Evolutionary conservation across 257 asterid species (phyloP), one percentile per base, ranked within the genome.

Genomic region (Misopates orontium): DNA sequence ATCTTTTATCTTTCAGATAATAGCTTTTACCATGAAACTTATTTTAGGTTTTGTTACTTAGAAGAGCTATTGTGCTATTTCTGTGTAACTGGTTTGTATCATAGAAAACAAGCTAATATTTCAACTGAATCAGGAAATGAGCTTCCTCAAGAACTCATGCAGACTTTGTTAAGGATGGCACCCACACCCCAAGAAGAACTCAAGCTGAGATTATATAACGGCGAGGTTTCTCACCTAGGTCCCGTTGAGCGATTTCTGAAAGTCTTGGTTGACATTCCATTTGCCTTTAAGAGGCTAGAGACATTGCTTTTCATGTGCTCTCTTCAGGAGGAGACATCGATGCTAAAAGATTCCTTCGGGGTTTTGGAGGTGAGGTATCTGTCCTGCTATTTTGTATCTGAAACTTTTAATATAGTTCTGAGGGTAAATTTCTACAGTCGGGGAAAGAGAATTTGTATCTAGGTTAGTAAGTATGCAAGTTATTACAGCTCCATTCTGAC

Each of bases 241-340:
- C 71, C 85, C 0, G 95, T 93, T 0, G 95, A 87, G 64, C 85
- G 90, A 51, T 87, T 87, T 56, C 84, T 87, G 10, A 87, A 85
- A 79, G 78, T 67, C 6, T 66, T 87, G 76, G 87, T 87, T 25
- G 95, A 87, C 16, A 66, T 87, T 64, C 95, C 95, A 10, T 85
- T 76, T 50, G 84, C 93, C 65, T 81, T 77, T 60, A 85, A 73
- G 81, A 79, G 95, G 73, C 81, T 87, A 2, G 93, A 87, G 25
- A 71, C 77, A 22, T 68, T 87, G 83, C 79, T 65, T 3, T 87
- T 85, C 78, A 83, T 84, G 86, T 62, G 84, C 77, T 73, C 79
- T 44, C 87, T 87, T 67, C 75, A 87, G 61, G 83, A 87, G 65
- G 95, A 87, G 69, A 40, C 79, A 4, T 9, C 69, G 22, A 20